Base-by-base conservation (phyloP, 192 early-diverging fungal genomes). In the Rhizoclosmatium sp. region DNA sequence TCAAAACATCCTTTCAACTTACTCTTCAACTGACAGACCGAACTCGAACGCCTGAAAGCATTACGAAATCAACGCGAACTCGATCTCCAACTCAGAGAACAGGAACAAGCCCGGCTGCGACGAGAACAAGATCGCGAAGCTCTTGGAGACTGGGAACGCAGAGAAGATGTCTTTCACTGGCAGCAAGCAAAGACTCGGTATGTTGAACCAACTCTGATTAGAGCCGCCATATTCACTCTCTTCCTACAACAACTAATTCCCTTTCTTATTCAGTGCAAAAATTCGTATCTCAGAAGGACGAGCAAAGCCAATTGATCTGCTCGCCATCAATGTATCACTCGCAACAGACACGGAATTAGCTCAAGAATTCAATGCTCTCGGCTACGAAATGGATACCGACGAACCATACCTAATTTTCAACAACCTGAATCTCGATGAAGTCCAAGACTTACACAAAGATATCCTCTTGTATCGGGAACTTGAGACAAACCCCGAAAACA, bases 141-240 rank as follows among this genome's bases (percentile, higher is more conserved):
- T 58, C 87, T 98, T 74, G 97, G 97, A n/a, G 97, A 99, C 81
- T 99, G 97, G 97, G 93, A 96, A 82, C 87, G 90, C 0, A 90
- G 93, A 46, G 97, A 99, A 71, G 96, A 97, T 76, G 93, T 93
- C 81, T 99, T 99, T 76, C 94, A 97, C 83, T 82, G 97, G 75
- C 81, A 92, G 77, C 97, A 98, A 85, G 95, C 95, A 1, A 97
- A 98, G 78, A 84, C 84, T 47, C 86, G 97, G 66, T 68, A 14
- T 16, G 39, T 54, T 54, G 31, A 31, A 31, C 31, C 31, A 31
- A 31, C 31, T 31, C 31, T 31, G 62, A 12, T 39, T 65, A 16
- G 16, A 65, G 1, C 31, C 31, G n/a, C 62, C 62, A 65, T 39
- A 39, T 1, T 10, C 31, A 39, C 9, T 65, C 39, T 31, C 31